Conservation (phyloP, 2,329 filamentous ascomycete species). For the Xylaria sp. region DNA sequence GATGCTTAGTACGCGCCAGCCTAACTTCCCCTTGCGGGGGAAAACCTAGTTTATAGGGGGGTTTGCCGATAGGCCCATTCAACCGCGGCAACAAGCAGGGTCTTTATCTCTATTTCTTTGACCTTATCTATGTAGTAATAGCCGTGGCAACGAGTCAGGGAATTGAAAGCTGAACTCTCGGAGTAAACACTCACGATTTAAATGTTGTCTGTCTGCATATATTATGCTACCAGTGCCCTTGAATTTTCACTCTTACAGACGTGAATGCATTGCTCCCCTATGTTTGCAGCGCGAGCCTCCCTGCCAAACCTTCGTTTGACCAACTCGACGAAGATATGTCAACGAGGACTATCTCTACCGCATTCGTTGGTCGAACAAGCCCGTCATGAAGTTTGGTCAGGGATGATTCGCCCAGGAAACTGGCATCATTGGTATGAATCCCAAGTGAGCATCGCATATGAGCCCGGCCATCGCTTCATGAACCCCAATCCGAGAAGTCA, state of each 20-base stretch:
- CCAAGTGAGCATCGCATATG: conserved; percentile 5
- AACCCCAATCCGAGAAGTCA: conserved; percentile 17
- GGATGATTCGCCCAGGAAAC: not conserved
- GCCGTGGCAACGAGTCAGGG: not conserved
- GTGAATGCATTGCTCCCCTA: too few species aligned
- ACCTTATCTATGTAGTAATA: too few species aligned
- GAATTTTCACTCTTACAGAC: too few species aligned
- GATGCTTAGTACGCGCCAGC: not conserved
- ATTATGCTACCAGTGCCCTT: too few species aligned
- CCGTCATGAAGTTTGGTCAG: too few species aligned
- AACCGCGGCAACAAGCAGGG: not conserved
- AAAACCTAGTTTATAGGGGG: not conserved
- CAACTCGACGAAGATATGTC: too few species aligned
- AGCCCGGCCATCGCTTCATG: conserved; percentile 23
- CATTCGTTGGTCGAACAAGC: too few species aligned
- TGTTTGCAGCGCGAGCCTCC: too few species aligned
- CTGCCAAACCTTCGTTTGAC: too few species aligned
- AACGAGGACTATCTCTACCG: too few species aligned
- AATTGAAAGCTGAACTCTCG: not conserved
- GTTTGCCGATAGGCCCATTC: not conserved
- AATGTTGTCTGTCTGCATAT: too few species aligned
- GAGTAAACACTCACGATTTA: too few species aligned
- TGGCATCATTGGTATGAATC: conserved; percentile 12
- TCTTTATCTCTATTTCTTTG: not conserved
- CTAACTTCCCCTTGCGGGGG: not conserved